These are phyloP conservation scores for Diaporthe citriasiana DNA, from an alignment of 2,329 filamentous ascomycete species.

Conservation along the genomic window DNA sequence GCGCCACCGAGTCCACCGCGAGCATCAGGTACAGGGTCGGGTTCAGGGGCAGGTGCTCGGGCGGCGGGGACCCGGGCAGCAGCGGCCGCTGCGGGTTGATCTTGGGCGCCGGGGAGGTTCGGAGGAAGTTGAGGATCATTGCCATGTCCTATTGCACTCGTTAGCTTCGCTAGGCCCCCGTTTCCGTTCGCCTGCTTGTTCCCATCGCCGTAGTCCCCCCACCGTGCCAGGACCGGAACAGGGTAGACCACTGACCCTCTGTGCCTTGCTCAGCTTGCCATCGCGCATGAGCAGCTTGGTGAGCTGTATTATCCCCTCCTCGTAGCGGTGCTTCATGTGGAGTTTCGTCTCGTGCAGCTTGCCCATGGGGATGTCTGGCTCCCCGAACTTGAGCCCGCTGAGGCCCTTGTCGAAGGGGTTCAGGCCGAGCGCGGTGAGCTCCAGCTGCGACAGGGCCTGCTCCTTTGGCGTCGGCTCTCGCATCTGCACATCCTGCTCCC, in stretches of 20 bases:
- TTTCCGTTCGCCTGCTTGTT: neutral
- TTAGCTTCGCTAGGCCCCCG: slow-evolving; percentile 28
- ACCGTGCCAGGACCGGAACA: slow-evolving; percentile 34
- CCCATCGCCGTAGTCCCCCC: neutral
- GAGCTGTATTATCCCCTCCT: slow-evolving; percentile 86
- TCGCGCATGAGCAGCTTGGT: slow-evolving; percentile 92
- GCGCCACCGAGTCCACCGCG: slow-evolving; percentile 93
- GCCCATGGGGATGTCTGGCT: slow-evolving; percentile 77
- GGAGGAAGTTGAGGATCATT: slow-evolving; percentile 84
- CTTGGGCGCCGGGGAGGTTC: slow-evolving; percentile 84
- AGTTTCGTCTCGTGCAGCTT: slow-evolving; percentile 54
- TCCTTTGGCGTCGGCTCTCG: slow-evolving; percentile 55
- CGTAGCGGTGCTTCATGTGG: slow-evolving; percentile 85
- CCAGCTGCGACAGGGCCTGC: slow-evolving; percentile 55
- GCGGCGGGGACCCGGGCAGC: slow-evolving; percentile 81
- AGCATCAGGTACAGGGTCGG: slow-evolving; percentile 90
- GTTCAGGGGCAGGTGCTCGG: slow-evolving; percentile 86
- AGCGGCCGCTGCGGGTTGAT: slow-evolving; percentile 79
- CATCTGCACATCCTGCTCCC: slow-evolving; percentile 53
- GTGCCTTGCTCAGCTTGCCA: slow-evolving; percentile 91
- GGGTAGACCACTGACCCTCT: slow-evolving; percentile 73
- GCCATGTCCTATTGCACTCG: slow-evolving; percentile 78
- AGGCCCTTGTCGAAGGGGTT: slow-evolving; percentile 49
- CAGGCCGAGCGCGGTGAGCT: slow-evolving; percentile 52
- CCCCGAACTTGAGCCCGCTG: slow-evolving; percentile 81